Percentiles rank a stretch among this genome's conserved stretches.
phyloP scores from a whole-genome alignment of 495 filamentous ascomycete genomes.

The Daldinia bambusicola region DNA sequence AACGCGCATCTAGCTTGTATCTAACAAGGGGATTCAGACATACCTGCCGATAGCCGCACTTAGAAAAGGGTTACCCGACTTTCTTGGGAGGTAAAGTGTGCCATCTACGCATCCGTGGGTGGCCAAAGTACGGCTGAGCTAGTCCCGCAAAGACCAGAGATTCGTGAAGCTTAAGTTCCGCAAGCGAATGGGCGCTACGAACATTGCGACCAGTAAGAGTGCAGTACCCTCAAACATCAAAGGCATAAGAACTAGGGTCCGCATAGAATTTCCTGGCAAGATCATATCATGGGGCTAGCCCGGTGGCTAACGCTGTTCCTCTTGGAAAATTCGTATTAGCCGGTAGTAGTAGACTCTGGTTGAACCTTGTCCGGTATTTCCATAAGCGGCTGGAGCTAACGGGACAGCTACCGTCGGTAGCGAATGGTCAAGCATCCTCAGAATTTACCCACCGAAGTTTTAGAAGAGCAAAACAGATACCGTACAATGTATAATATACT shows the following conservation, averaged over 20 bases:
- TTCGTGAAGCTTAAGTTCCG: slow-evolving; percentile 35
- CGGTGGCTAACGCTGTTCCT: slow-evolving; percentile 24
- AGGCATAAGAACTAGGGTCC: slow-evolving; percentile 17
- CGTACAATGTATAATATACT: slow-evolving; percentile 15
- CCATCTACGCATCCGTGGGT: slow-evolving; percentile 40
- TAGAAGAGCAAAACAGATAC: slow-evolving; percentile 14
- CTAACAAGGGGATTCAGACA: slow-evolving; percentile 18
- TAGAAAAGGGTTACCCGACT: slow-evolving; percentile 27
- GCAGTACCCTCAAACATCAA: slow-evolving; percentile 8
- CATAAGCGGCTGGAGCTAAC: slow-evolving; percentile 37
- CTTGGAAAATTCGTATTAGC: slow-evolving; percentile 41
- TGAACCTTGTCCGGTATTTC: slow-evolving; percentile 43
- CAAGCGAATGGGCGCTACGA: slow-evolving; percentile 21
- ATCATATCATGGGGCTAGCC: slow-evolving; percentile 14
- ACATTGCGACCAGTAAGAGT: slow-evolving; percentile 27
- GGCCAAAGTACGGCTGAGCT: slow-evolving; percentile 28
- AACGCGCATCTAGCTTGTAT: slow-evolving; percentile 2
- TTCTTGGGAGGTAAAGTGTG: slow-evolving; percentile 28
- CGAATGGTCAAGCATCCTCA: slow-evolving; percentile 32
- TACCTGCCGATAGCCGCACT: slow-evolving; percentile 37
- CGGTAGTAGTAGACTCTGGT: slow-evolving; percentile 32
- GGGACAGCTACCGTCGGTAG: slow-evolving; percentile 41
- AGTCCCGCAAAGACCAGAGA: slow-evolving; percentile 35
- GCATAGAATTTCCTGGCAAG: slow-evolving; percentile 12
- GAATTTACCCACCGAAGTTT: slow-evolving; percentile 37